A percentile compares a stretch with the other conserved stretches of the same genome.
Evolutionary conservation across 495 filamentous ascomycete genomes (phyloP).

Genomic region (Trichoderma gamsii): DNA sequence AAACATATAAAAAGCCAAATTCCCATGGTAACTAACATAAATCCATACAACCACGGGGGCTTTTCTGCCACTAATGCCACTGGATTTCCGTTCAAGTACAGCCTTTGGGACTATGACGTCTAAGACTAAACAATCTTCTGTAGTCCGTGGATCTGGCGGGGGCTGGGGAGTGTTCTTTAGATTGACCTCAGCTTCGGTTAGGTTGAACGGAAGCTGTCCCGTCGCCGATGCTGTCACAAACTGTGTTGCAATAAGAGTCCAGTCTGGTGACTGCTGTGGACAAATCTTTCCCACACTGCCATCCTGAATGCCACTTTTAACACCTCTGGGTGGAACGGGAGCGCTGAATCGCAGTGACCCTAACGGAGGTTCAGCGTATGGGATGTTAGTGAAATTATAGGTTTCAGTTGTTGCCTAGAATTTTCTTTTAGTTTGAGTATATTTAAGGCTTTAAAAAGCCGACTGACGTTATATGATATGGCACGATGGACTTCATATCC

Average conservation of each 20-base stretch:
- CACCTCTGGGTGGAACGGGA: background rate
- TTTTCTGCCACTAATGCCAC: constrained; percentile 11
- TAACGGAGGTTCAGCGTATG: constrained; percentile 14
- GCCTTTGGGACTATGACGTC: constrained; percentile 34
- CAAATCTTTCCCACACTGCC: background rate
- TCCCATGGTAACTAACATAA: constrained; percentile 52
- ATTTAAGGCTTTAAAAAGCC: too few species aligned
- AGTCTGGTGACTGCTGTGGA: background rate
- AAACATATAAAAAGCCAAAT: background rate
- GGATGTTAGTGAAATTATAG: constrained; percentile 17
- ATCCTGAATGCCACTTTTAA: background rate
- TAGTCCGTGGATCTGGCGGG: constrained; percentile 11
- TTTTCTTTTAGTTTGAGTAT: background rate
- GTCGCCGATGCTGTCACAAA: background rate
- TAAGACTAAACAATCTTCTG: constrained; percentile 46
- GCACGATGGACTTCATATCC: background rate
- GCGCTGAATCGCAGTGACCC: constrained; percentile 8
- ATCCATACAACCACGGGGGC: constrained; percentile 57
- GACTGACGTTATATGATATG: background rate
- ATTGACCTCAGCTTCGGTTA: background rate
- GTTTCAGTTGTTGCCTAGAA: background rate
- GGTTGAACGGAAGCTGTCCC: background rate
- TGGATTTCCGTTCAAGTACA: background rate
- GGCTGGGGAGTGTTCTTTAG: background rate
- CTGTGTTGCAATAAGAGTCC: background rate